These are phyloP conservation scores for Nicotiana attenuata DNA, from an alignment of 257 asterid genomes.

Conservation along the genomic window DNA sequence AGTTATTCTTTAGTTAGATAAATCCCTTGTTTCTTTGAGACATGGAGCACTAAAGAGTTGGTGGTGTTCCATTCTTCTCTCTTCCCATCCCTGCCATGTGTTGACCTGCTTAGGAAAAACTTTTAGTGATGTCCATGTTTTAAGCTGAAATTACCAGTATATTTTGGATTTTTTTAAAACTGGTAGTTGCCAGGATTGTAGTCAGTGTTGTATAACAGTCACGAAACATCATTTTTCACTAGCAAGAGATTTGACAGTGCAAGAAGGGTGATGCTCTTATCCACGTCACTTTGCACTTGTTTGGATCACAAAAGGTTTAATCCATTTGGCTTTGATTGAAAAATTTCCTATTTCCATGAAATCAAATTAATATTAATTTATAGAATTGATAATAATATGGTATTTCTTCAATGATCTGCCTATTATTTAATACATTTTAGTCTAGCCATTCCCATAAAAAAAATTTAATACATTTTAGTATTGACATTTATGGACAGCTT, in stretches of 20 bases:
- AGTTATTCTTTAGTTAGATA: not conserved
- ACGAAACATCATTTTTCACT: not conserved
- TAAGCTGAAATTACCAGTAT: not conserved
- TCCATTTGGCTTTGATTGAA: not conserved
- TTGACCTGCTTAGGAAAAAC: not conserved
- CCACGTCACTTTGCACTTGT: not conserved
- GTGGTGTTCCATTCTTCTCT: not conserved
- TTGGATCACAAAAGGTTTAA: not conserved
- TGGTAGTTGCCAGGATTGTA: not conserved
- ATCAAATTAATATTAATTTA: not conserved
- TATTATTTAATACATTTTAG: not conserved
- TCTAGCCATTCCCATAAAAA: not conserved
- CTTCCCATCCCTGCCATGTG: conserved; percentile 1
- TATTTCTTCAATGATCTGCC: not conserved
- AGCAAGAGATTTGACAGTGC: not conserved
- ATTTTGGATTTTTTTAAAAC: too few species aligned
- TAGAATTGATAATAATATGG: not conserved
- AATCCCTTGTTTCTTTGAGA: not conserved
- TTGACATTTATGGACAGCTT: not conserved
- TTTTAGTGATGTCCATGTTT: not conserved
- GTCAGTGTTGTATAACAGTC: not conserved
- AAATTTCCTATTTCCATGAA: not conserved
- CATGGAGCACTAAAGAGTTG: not conserved
- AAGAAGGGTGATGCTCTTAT: not conserved
- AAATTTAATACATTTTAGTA: not conserved